Conservation (phyloP, 768 basidiomycete genomes). For the Pleurotus giganteus region DNA sequence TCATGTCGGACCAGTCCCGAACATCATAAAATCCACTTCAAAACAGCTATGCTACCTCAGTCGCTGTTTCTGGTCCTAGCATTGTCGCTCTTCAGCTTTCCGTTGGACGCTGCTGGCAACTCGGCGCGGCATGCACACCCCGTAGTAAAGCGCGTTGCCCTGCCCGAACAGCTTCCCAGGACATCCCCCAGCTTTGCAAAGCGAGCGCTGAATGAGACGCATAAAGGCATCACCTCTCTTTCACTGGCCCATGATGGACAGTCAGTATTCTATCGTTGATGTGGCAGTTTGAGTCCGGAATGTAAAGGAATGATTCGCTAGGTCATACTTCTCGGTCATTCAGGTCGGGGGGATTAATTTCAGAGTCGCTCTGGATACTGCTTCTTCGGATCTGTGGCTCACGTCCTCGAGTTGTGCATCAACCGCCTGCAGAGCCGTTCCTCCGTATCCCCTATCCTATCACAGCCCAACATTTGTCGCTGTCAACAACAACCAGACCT, state of each 20-base stretch:
- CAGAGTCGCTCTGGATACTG: conserved; percentile 73
- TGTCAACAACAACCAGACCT: conserved; percentile 60
- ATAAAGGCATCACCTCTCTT: neutral
- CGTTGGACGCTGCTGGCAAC: neutral
- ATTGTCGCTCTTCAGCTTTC: neutral
- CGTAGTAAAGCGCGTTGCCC: neutral
- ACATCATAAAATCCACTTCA: neutral
- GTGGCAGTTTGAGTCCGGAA: neutral
- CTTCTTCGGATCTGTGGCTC: conserved; percentile 72
- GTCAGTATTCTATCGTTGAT: neutral
- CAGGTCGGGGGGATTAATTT: conserved; percentile 61
- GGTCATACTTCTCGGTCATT: conserved; percentile 68
- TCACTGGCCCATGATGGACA: conserved; percentile 3
- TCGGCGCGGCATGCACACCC: conserved; percentile 1
- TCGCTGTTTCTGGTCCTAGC: neutral
- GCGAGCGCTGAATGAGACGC: conserved; percentile 7
- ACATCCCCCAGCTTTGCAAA: neutral
- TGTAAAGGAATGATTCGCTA: conserved; percentile 20
- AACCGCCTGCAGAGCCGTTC: conserved; percentile 51
- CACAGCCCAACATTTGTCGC: conserved; percentile 61
- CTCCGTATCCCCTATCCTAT: conserved; percentile 70
- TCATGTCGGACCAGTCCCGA: neutral
- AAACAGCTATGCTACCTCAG: neutral
- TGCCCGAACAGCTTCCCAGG: neutral
- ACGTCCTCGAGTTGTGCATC: conserved; percentile 61